Conservation (phyloP, 441 rosid genomes). For the Sinapis alba region DNA sequence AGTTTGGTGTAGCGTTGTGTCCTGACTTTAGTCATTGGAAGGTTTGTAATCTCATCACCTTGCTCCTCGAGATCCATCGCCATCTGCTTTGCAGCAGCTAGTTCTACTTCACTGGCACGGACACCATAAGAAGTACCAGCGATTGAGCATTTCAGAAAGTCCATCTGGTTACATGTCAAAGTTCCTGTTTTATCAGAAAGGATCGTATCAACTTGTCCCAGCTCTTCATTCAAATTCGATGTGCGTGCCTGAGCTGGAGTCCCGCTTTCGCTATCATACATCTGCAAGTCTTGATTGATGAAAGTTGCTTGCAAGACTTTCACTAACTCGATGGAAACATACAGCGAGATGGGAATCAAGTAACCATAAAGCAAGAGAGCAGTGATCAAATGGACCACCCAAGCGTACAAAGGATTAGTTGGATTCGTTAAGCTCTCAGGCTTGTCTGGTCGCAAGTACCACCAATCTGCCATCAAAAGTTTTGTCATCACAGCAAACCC, state of each 20-base stretch:
- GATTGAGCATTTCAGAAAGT: slow-evolving; percentile 78
- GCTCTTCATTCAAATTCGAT: slow-evolving; percentile 80
- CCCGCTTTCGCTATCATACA: slow-evolving; percentile 63
- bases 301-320: slow-evolving; percentile 73
- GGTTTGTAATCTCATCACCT: slow-evolving; percentile 43
- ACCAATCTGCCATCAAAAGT: slow-evolving; percentile 55
- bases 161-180: slow-evolving; percentile 93
- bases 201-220: slow-evolving; percentile 81
- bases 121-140: slow-evolving; percentile 75
- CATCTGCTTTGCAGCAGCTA: slow-evolving; percentile 65
- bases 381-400: slow-evolving; percentile 53
- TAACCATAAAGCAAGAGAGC: slow-evolving; percentile 79
- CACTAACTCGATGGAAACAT: slow-evolving; percentile 86
- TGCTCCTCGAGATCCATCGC: slow-evolving; percentile 47
- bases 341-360: slow-evolving; percentile 81
- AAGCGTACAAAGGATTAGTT: slow-evolving; percentile 45
- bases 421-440: slow-evolving; percentile 50
- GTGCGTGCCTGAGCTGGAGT: slow-evolving; percentile 71
- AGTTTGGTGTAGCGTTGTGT: slow-evolving; percentile 36
- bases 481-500: slow-evolving; percentile 47
- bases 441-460: slow-evolving; percentile 51
- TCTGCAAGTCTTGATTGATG: slow-evolving; percentile 62
- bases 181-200: slow-evolving; percentile 90
- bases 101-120: slow-evolving; percentile 61
- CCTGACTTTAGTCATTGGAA: slow-evolving; percentile 22